phyloP scores from a whole-genome alignment of 1,284 basidiomycete species.

The Rhodotorula sp. region DNA sequence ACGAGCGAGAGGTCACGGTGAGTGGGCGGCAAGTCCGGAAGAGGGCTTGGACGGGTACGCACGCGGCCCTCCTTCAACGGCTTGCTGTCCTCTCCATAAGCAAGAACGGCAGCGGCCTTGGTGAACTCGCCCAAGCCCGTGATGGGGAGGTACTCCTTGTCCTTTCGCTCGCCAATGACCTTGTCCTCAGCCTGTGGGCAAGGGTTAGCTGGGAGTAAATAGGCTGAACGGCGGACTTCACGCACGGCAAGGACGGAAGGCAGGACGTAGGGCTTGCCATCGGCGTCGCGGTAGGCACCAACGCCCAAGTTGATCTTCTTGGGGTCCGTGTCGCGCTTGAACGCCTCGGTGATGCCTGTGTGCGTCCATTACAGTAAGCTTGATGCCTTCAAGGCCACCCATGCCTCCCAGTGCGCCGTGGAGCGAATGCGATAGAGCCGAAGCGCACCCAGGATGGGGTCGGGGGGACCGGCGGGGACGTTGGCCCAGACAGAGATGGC shows the following conservation, averaged over 20 bases:
- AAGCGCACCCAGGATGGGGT: conserved; percentile 83
- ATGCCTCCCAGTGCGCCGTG: background rate
- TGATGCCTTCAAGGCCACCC: background rate
- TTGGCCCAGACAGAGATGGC: conserved; percentile 72
- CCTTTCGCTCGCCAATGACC: conserved; percentile 65
- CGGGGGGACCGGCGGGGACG: conserved; percentile 84
- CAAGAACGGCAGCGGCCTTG: conserved; percentile 83
- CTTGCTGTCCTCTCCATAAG: conserved; percentile 79
- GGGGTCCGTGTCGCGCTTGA: conserved; percentile 86
- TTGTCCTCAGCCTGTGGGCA: conserved; percentile 70
- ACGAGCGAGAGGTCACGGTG: background rate
- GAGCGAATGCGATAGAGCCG: background rate
- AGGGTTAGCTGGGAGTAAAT: background rate
- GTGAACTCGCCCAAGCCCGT: conserved; percentile 87
- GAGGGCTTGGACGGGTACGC: conserved; percentile 47
- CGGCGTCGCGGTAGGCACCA: conserved; percentile 78
- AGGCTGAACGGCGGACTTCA: background rate
- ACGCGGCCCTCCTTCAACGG: conserved; percentile 76
- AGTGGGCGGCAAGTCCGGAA: background rate
- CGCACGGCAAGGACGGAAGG: conserved; percentile 66
- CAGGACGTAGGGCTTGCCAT: conserved; percentile 94
- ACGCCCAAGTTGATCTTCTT: conserved; percentile 95
- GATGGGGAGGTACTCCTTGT: conserved; percentile 99
- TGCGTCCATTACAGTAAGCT: background rate
- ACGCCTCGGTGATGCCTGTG: conserved; percentile 82